phyloP scores from a whole-genome alignment of 805 yeast species.

The Pichia cabralensis region DNA sequence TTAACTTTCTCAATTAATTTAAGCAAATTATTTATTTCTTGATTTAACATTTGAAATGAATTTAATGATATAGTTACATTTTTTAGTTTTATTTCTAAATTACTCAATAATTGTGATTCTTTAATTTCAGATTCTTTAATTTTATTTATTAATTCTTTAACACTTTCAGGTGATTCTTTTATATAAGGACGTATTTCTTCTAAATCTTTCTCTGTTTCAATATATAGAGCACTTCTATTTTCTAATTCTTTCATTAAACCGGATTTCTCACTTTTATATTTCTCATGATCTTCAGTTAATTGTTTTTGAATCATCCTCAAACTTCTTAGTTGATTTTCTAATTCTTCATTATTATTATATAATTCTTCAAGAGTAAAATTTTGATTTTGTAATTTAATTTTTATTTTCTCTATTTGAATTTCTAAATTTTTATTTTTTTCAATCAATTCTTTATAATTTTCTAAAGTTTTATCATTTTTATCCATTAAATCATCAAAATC shows the following conservation, averaged over 20 bases:
- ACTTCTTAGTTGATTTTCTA: slow-evolving; percentile 53
- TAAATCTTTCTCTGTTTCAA: slow-evolving; percentile 47
- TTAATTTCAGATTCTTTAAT: slow-evolving; percentile 34
- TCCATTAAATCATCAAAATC: slow-evolving; percentile 58
- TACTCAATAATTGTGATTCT: slow-evolving; percentile 30
- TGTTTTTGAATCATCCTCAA: slow-evolving; percentile 55
- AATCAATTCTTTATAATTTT: slow-evolving; percentile 33
- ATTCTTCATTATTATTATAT: slow-evolving; percentile 38
- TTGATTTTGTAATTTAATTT: slow-evolving; percentile 12
- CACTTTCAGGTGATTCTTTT: slow-evolving; percentile 47
- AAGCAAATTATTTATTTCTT: slow-evolving; percentile 33
- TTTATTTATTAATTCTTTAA: slow-evolving; percentile 43
- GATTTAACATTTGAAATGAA: slow-evolving; percentile 43
- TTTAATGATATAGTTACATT: slow-evolving; percentile 46
- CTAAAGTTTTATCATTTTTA: slow-evolving; percentile 40
- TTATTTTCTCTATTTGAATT: slow-evolving; percentile 16
- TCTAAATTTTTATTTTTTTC: slow-evolving; percentile 31
- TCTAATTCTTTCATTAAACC: slow-evolving; percentile 49
- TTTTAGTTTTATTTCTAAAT: slow-evolving; percentile 37
- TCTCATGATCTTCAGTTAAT: slow-evolving; percentile 49
- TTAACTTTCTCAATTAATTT: slow-evolving; percentile 40
- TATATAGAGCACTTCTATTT: slow-evolving; percentile 44
- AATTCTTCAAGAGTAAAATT: slow-evolving; percentile 32
- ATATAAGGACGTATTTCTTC: slow-evolving; percentile 53
- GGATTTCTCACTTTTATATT: slow-evolving; percentile 55